A percentile compares a stretch with the other conserved stretches of the same genome.
These are phyloP conservation scores for Silene conica DNA, from an alignment of 148 eudicot species.

Conservation along the genomic window DNA sequence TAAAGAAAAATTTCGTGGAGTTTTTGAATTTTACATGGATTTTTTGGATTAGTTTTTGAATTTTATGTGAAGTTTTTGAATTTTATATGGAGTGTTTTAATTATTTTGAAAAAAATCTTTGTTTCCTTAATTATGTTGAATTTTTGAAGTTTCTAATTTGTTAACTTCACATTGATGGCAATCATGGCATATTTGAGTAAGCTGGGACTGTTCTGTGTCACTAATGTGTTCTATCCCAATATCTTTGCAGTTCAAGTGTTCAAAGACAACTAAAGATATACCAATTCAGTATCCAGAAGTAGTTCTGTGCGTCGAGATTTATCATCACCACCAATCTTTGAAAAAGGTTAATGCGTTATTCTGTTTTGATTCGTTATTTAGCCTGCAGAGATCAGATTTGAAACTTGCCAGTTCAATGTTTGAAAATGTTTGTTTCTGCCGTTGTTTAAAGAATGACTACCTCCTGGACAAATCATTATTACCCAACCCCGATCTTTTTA, in stretches of 20 bases:
- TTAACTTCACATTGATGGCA: neutral
- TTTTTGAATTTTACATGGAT: too few species aligned
- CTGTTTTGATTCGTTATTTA: neutral
- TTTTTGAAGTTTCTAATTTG: too few species aligned
- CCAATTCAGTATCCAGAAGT: conserved; percentile 61
- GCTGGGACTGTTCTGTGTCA: too few species aligned
- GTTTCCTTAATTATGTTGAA: too few species aligned
- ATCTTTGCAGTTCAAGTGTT: conserved; percentile 42
- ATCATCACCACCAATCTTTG: conserved; percentile 40
- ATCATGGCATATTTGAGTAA: neutral
- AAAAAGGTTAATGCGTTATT: conserved; percentile 34
- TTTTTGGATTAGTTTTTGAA: conserved; percentile 11
- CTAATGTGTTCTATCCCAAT: conserved; percentile 13
- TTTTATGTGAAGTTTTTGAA: neutral
- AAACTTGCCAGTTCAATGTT: neutral
- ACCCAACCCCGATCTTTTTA: neutral
- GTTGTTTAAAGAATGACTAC: neutral
- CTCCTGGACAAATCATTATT: neutral
- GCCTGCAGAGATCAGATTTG: neutral
- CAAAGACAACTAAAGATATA: conserved; percentile 35
- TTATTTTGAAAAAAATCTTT: too few species aligned
- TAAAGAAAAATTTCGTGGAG: neutral
- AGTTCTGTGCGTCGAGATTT: conserved; percentile 69
- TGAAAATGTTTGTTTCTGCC: neutral
- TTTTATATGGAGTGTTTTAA: too few species aligned